phyloP scores from a whole-genome alignment of 352 stramenopile genomes.

The Globisporangium spiculum region DNA sequence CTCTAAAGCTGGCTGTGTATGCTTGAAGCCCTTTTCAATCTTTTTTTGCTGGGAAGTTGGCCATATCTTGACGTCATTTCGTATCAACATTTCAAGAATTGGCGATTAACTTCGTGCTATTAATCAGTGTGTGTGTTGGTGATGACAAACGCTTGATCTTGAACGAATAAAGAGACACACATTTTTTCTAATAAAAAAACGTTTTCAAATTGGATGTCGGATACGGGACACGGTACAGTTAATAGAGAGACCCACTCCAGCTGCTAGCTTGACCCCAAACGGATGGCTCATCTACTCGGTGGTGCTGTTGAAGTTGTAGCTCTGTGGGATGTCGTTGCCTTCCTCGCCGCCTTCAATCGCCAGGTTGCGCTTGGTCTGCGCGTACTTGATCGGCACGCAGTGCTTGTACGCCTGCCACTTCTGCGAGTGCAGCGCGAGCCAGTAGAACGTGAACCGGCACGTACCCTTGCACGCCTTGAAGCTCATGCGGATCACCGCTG shows the following conservation, averaged over 20 bases:
- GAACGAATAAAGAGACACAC: not conserved
- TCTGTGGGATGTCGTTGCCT: not conserved
- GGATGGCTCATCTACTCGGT: not conserved
- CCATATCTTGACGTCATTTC: not conserved
- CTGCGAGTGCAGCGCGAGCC: conserved; percentile 15
- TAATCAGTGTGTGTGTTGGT: not conserved
- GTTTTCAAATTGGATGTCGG: not conserved
- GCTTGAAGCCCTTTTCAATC: not conserved
- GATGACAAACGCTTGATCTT: not conserved
- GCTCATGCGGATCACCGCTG: conserved; percentile 45
- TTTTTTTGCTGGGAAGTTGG: not conserved
- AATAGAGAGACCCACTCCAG: not conserved
- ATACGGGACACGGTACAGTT: not conserved
- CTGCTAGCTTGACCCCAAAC: not conserved
- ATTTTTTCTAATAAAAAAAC: not conserved
- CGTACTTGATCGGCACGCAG: not conserved
- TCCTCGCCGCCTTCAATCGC: not conserved
- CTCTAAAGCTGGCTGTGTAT: not conserved
- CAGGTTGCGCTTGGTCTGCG: not conserved
- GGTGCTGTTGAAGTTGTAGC: not conserved
- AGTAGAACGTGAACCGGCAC: conserved; percentile 54
- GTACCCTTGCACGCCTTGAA: conserved; percentile 45
- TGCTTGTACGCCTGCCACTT: conserved; percentile 15
- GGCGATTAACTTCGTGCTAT: not conserved
- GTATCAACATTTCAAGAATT: not conserved